Base-by-base conservation (phyloP, 2,329 filamentous ascomycete species). In the Fusarium torreyae region DNA sequence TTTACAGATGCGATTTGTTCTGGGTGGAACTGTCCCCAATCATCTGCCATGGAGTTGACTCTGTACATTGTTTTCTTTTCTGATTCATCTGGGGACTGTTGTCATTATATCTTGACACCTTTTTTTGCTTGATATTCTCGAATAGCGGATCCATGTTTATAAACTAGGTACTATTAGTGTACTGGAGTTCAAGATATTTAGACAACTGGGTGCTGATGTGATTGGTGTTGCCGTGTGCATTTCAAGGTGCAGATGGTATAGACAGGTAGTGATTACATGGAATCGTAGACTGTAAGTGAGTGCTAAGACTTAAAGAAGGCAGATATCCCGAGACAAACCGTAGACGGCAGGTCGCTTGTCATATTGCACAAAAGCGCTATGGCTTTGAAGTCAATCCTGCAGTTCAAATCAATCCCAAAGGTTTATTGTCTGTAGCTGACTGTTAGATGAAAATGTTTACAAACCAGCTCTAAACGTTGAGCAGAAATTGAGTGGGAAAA, bases 1-100 rank as follows among this genome's bases (percentile, higher is more conserved):
- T 60, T 58, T 55, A 55, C 56, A 63, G 67, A 61, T 66, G 49
- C 53, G 59, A 59, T 65, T 52, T 65, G 43, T 59, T 65, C 40
- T 59, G 60, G 70, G 54, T 26, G 55, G 52, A 44, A 20, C 44
- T 59, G 39, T 34, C 52, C 61, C 59, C 20, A 39, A 40, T 62
- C 66, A 65, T 69, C 42, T 53, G 44, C 40, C 57, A 71, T 67
- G 70, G 69, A 65, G 57, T 64, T 66, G 34, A 59, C 62, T 63
- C 52, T 71, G 49, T 38, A 69, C 43, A 45, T 39, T 57, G 22
- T 48, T 61, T 20, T 61, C 40, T 65, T 50, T 63, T 60, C 52
- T 52, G 57, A 39, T 43, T 39, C 28, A 44, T 6, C n/a, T 31
- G n/a, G 52, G 56, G 55, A 52, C 42, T 54, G 61, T 70, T 49